These are phyloP conservation scores for Trichoderma gracile DNA, from an alignment of 2,329 filamentous ascomycete genomes.

Conservation along the genomic window DNA sequence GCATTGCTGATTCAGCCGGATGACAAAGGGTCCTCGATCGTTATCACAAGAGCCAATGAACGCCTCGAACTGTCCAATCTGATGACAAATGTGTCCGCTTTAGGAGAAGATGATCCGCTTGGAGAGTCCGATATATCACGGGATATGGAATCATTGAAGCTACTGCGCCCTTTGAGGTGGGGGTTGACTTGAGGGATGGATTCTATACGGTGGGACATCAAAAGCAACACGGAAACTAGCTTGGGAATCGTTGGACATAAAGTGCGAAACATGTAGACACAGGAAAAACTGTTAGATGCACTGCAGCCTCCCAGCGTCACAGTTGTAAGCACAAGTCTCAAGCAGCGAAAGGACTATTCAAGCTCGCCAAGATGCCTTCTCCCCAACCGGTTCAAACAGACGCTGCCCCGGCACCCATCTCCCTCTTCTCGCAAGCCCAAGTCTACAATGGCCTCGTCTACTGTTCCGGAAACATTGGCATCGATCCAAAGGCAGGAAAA, in stretches of 20 bases:
- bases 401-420: constrained; percentile 42
- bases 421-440: constrained; percentile 61
- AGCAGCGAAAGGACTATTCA: neutral
- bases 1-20: constrained; percentile 22
- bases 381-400: constrained; percentile 12
- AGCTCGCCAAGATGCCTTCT: constrained; percentile 9
- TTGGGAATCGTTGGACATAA: neutral
- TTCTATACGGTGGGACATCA: neutral
- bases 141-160: constrained; percentile 6
- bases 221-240: neutral
- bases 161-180: constrained; percentile 8
- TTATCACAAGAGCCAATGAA: neutral
- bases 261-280: neutral
- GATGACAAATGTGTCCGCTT: neutral
- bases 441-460: constrained; percentile 66
- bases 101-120: neutral
- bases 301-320: no score
- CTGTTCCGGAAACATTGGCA: constrained; percentile 63
- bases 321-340: neutral
- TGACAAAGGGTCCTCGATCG: neutral
- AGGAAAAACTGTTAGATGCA: neutral
- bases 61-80: neutral
- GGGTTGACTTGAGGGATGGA: neutral
- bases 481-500: constrained; percentile 53
- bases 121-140: neutral